These are phyloP conservation scores for Claviceps paspali DNA, from an alignment of 2,329 filamentous ascomycete genomes.

Conservation along the genomic window DNA sequence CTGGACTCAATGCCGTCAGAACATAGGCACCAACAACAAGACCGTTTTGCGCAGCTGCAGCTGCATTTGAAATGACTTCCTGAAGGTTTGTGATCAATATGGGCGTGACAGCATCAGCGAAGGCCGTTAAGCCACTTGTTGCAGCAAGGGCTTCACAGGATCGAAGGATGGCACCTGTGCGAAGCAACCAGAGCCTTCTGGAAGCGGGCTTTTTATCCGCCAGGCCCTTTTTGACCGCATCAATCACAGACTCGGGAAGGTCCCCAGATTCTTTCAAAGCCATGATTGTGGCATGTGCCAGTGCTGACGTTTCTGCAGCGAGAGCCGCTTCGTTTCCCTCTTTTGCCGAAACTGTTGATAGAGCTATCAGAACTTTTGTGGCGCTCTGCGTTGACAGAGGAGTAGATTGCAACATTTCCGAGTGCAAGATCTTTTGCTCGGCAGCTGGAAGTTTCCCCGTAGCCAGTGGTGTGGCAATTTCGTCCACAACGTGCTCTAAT, in stretches of 20 bases:
- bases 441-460: slow-evolving; percentile 68
- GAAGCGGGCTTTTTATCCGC: slow-evolving; percentile 69
- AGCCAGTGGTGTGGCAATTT: slow-evolving; percentile 67
- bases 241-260: slow-evolving; percentile 50
- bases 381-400: slow-evolving; percentile 46
- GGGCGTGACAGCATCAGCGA: slow-evolving; percentile 37
- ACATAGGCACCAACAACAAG: slow-evolving; percentile 69
- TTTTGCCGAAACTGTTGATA: slow-evolving; percentile 58
- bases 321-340: slow-evolving; percentile 81
- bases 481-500: slow-evolving; percentile 56
- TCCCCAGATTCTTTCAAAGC: slow-evolving; percentile 45
- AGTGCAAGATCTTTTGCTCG: slow-evolving; percentile 72
- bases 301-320: slow-evolving; percentile 55
- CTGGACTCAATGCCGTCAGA: slow-evolving; percentile 47
- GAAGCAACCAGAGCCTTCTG: slow-evolving; percentile 67
- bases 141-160: slow-evolving; percentile 29
- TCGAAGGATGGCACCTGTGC: slow-evolving; percentile 56
- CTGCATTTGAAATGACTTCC: slow-evolving; percentile 64
- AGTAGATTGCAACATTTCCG: slow-evolving; percentile 60
- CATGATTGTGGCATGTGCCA: slow-evolving; percentile 49
- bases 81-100: slow-evolving; percentile 55
- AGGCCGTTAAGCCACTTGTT: slow-evolving; percentile 30
- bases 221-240: slow-evolving; percentile 66
- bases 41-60: slow-evolving; percentile 66
- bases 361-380: slow-evolving; percentile 47